Conservation (phyloP, 106 monocot genomes). For the Alisma plantagoaquatica region DNA sequence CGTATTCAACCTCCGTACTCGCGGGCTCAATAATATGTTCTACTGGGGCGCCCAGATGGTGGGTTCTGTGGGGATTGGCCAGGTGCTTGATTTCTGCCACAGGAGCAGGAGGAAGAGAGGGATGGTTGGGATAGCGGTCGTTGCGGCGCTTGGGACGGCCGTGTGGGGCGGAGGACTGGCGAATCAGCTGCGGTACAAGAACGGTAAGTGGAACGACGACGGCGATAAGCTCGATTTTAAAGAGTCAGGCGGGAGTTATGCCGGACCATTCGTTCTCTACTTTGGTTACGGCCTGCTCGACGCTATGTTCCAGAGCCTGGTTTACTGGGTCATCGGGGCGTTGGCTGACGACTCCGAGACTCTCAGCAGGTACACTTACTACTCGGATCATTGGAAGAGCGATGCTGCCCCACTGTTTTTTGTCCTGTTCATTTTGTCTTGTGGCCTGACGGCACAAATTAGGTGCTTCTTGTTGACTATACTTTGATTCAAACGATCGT, state of each 20-base stretch:
- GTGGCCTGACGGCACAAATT: too few relatives aligned
- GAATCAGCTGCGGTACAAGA: conserved; percentile 55
- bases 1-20: conserved; percentile 74
- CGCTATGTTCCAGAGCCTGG: conserved; percentile 81
- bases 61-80: conserved; percentile 63
- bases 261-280: conserved; percentile 81
- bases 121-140: conserved; percentile 43
- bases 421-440: not conserved
- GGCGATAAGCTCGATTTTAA: conserved; percentile 47
- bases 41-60: conserved; percentile 97
- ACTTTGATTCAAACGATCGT: too few relatives aligned
- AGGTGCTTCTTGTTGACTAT: too few relatives aligned
- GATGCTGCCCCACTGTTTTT: not conserved
- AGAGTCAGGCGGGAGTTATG: conserved; percentile 37
- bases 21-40: conserved; percentile 88
- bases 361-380: conserved; percentile 51
- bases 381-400: not conserved
- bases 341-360: conserved; percentile 62
- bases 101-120: conserved; percentile 56
- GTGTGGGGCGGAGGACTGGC: conserved; percentile 89
- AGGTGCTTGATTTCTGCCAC: conserved; percentile 59
- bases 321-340: conserved; percentile 77
- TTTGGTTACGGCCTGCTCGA: conserved; percentile 81
- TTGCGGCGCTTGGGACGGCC: conserved; percentile 48
- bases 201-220: conserved; percentile 24